These are phyloP conservation scores for Endothia cerciana DNA, from an alignment of 2,329 filamentous ascomycete genomes.

Conservation along the genomic window DNA sequence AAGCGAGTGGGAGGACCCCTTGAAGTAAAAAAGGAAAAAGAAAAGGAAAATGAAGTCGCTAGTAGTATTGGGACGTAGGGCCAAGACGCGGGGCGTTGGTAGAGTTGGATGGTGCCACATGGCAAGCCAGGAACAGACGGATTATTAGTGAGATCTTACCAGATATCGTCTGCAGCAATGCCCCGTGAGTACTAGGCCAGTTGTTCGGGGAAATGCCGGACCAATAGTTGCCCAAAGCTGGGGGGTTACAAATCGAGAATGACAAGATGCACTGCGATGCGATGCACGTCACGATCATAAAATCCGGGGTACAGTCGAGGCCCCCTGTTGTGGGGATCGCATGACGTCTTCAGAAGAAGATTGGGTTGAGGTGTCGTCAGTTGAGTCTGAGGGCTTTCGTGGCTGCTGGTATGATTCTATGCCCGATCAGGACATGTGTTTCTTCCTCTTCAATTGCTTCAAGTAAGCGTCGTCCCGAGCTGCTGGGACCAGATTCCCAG, in stretches of 20 bases:
- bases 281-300: slow-evolving; percentile 21
- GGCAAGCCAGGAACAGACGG: slow-evolving; percentile 16
- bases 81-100: neutral
- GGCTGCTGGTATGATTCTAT: neutral
- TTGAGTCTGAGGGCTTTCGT: neutral
- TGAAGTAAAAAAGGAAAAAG: neutral
- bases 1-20: neutral
- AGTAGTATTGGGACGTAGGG: neutral
- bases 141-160: neutral
- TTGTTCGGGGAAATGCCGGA: slow-evolving; percentile 6
- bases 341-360: slow-evolving; percentile 18
- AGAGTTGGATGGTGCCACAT: slow-evolving; percentile 18
- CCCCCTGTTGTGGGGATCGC: slow-evolving; percentile 20
- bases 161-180: neutral
- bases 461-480: neutral
- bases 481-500: neutral
- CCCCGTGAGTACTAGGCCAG: neutral
- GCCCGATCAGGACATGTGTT: neutral
- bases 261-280: neutral
- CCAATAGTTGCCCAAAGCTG: slow-evolving; percentile 16
- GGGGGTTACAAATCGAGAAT: neutral
- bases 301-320: slow-evolving; percentile 25
- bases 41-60: neutral
- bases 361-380: neutral
- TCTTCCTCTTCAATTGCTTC: neutral